Conservation (phyloP, 140 eudicot genomes). For the Cichorium intybus region DNA sequence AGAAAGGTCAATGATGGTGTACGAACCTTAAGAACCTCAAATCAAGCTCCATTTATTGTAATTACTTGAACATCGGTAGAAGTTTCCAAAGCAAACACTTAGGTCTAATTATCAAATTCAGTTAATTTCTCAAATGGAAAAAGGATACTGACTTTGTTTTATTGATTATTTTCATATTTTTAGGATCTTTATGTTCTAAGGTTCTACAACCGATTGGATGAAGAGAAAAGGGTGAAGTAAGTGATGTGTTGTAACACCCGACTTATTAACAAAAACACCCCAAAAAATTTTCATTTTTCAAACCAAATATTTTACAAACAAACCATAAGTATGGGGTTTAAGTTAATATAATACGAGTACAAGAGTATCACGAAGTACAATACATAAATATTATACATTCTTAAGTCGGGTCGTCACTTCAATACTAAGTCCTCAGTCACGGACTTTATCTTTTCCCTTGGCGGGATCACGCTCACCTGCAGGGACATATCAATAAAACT, state of each 20-base stretch:
- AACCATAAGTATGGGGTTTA: no score
- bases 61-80: background rate
- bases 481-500: no score
- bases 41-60: conserved; percentile 7
- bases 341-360: no score
- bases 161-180: conserved; percentile 11
- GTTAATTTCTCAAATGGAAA: background rate
- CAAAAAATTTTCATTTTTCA: no score
- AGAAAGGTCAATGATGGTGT: conserved; percentile 68
- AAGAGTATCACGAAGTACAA: no score
- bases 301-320: no score
- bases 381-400: no score
- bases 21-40: conserved; percentile 39
- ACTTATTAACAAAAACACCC: no score
- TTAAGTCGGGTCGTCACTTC: no score
- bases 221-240: conserved; percentile 94
- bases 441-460: no score
- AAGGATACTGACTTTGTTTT: conserved; percentile 2
- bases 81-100: conserved; percentile 9
- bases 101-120: background rate
- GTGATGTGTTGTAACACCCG: conserved; percentile 37
- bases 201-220: conserved; percentile 90
- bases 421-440: no score
- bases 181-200: conserved; percentile 89
- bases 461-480: no score